These are phyloP conservation scores for Ogataea corticis DNA, from an alignment of 805 yeast genomes.

Conservation along the genomic window DNA sequence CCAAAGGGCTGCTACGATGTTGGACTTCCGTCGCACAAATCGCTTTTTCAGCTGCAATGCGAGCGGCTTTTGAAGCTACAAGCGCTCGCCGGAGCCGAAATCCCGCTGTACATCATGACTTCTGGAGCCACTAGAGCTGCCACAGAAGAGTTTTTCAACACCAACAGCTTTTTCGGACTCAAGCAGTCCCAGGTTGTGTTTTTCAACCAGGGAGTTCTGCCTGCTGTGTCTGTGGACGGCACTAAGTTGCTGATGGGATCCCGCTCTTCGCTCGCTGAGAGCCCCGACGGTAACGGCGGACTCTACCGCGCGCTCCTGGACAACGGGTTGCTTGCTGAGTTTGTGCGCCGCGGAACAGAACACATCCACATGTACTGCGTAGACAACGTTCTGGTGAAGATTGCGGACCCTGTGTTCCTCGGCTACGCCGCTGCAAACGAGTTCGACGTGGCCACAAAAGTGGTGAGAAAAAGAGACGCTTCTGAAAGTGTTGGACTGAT, in stretches of 20 bases:
- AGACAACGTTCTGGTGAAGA: slow-evolving; percentile 86
- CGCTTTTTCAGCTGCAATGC: slow-evolving; percentile 90
- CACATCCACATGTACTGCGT: slow-evolving; percentile 97
- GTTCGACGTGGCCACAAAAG: slow-evolving; percentile 86
- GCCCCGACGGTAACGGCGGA: slow-evolving; percentile 99
- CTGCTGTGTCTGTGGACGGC: slow-evolving; percentile 79
- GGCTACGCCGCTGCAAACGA: slow-evolving; percentile 76
- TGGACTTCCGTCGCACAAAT: slow-evolving; percentile 78
- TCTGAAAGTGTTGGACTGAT: slow-evolving; percentile 89
- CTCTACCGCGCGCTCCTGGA: slow-evolving; percentile 77
- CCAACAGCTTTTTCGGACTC: slow-evolving; percentile 73
- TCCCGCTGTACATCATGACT: slow-evolving; percentile 95
- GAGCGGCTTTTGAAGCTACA: slow-evolving; percentile 74
- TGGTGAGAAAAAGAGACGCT: slow-evolving; percentile 89
- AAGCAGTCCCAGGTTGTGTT: slow-evolving; percentile 59
- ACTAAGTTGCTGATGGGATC: slow-evolving; percentile 63
- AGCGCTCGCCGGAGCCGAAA: slow-evolving; percentile 40
- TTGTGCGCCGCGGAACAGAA: slow-evolving; percentile 65
- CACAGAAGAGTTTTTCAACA: slow-evolving; percentile 70
- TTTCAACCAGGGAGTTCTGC: slow-evolving; percentile 94
- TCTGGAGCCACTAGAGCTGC: slow-evolving; percentile 78
- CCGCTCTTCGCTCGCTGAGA: slow-evolving; percentile 60
- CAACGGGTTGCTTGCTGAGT: slow-evolving; percentile 67
- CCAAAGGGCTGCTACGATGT: slow-evolving; percentile 96
- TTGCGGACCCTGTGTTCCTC: slow-evolving; percentile 88